phyloP scores from a whole-genome alignment of 805 yeast genomes.

The Spathaspora gorwiae region DNA sequence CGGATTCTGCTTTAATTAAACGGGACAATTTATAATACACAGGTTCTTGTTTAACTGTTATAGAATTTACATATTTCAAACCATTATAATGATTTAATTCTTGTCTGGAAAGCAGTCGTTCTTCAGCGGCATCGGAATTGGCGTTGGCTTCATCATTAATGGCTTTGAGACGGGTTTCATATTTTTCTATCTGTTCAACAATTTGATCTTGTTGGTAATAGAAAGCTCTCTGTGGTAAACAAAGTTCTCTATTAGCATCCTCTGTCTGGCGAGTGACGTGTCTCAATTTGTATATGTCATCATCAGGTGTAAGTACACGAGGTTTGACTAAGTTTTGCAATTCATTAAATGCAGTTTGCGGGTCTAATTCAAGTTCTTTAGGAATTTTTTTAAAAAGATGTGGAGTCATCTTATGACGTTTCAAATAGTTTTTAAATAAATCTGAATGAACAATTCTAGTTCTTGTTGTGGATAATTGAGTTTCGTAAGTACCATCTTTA shows the following conservation, averaged over 20 bases:
- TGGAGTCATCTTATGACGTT: constrained; percentile 22
- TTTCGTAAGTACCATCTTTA: constrained; percentile 25
- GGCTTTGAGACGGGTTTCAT: constrained; percentile 10
- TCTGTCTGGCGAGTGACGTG: no score
- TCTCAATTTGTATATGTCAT: no score
- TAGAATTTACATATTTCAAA: constrained; percentile 14
- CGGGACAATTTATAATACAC: no score
- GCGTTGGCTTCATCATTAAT: not conserved
- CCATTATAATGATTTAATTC: constrained; percentile 20
- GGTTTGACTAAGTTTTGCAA: constrained; percentile 20
- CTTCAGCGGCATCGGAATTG: no score
- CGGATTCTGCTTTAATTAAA: constrained; percentile 29
- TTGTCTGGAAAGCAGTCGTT: constrained; percentile 11
- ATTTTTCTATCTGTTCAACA: constrained; percentile 20
- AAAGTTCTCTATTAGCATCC: no score
- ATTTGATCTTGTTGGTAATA: constrained; percentile 19
- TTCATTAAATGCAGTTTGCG: constrained; percentile 22
- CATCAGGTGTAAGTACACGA: constrained; percentile 15
- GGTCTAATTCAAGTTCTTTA: no score
- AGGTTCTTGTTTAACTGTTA: constrained; percentile 19
- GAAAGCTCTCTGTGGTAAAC: constrained; percentile 20
- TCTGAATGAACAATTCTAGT: constrained; percentile 30
- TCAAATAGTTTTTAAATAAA: constrained; percentile 27
- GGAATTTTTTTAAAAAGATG: no score
- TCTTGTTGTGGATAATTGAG: no score